Evolutionary conservation across 805 yeast genomes (phyloP).

Genomic region (Candida piceae): DNA sequence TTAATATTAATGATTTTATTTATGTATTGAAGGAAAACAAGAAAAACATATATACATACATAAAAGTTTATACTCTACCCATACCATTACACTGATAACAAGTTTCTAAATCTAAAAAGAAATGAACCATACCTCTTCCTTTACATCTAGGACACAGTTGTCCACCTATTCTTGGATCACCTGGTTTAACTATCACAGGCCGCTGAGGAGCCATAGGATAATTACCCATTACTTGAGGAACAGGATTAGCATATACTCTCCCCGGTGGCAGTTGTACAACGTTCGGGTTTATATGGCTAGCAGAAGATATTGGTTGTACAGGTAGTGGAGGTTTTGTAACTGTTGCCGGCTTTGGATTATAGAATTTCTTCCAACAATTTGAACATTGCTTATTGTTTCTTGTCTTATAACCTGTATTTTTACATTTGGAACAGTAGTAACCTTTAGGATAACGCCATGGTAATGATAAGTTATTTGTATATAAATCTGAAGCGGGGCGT

Average conservation of each 20-base stretch:
- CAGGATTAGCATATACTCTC: constrained; percentile 5
- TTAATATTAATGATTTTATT: neutral
- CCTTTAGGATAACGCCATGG: constrained; percentile 67
- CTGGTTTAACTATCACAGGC: constrained; percentile 55
- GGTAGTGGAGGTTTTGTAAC: constrained; percentile 8
- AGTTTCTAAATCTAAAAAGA: constrained; percentile 54
- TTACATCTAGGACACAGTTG: constrained; percentile 65
- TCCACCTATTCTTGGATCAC: constrained; percentile 78
- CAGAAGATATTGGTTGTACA: constrained; percentile 12
- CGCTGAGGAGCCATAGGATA: constrained; percentile 14
- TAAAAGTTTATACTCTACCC: no score
- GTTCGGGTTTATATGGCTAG: constrained; percentile 21
- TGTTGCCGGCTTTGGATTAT: constrained; percentile 18
- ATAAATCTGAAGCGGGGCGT: constrained; percentile 29
- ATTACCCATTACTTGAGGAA: no score
- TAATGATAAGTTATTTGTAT: constrained; percentile 43
- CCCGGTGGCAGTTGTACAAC: constrained; percentile 26
- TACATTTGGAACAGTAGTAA: constrained; percentile 62
- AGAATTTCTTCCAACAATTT: constrained; percentile 64
- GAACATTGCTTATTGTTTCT: constrained; percentile 64
- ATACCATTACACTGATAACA: constrained; percentile 66
- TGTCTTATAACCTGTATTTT: constrained; percentile 61
- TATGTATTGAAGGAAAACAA: neutral
- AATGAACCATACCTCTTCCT: constrained; percentile 54
- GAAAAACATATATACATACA: no score